Base-by-base conservation (phyloP, 495 filamentous ascomycete genomes). In the Cryomyces minteri region DNA sequence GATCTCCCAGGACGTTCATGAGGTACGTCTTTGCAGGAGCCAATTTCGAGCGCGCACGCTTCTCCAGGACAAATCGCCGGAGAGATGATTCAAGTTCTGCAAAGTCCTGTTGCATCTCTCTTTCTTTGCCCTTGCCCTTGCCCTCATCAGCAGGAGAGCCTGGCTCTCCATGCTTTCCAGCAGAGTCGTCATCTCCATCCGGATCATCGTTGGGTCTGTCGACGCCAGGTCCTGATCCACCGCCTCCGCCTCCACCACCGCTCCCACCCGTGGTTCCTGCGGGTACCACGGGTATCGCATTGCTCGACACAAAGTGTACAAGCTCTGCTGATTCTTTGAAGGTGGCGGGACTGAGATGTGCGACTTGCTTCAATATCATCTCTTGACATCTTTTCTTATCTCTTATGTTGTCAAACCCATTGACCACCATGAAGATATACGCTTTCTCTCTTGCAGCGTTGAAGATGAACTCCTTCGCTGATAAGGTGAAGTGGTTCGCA, bases 381-480 rank as follows among this genome's bases (percentile, higher is more conserved):
- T 87, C 81, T 57, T 94, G 77, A 54, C 83, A 87, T 46, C 78
- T 63, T 43, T 82, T 73, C 65, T 96, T 90, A 61, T 96, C 85
- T 48, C 77, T 70, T 54, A 98, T 95, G 50, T 82, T 81, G 61
- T 98, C 92, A 53, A 84, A 98, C 31, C 88, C 86, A 58, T 98
- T 98, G 41, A 96, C 90, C 6, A 96, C 90, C 65, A 98, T 90
- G 67, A 98, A 98, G 52, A 98, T 88, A 55, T 98, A 96, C 9
- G 88, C 88, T 58, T 98, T 98, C 57, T 98, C 90, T 40, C 86
- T 76, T 10, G 90, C 92, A 7, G 90, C 90, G 45, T 88, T 88
- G 66, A 83, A 77, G 49, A 98, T 94, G 58, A 98, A 98, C 50
- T 98, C 87, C 58, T 85, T 94, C 8, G 92, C 88, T 4, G 88